Conservation (phyloP, 176 grass and related monocot species). For the Oryza meridionalis region DNA sequence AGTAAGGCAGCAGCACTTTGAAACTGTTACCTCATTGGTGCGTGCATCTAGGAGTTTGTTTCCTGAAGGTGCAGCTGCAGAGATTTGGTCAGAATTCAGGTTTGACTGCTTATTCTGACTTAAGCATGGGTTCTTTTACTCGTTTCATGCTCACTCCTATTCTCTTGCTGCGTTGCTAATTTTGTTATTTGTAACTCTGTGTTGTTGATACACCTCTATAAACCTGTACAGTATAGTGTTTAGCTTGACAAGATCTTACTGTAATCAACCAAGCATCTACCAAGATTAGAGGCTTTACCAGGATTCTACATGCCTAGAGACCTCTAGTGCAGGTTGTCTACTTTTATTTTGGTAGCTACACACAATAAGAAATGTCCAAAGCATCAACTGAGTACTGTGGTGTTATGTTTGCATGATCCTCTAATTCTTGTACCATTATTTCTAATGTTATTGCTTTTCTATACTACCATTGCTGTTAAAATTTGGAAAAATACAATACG, state of each 20-base stretch:
- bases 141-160: background rate
- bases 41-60: slow-evolving; percentile 80
- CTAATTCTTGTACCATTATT: background rate
- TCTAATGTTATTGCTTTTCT: slow-evolving; percentile 25
- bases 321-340: background rate
- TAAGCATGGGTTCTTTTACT: slow-evolving; percentile 11
- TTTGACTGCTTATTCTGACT: slow-evolving; percentile 32
- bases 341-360: background rate
- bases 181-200: background rate
- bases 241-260: background rate
- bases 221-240: background rate
- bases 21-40: slow-evolving; percentile 76
- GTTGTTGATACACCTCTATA: background rate
- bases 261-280: background rate
- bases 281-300: background rate
- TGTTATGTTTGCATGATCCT: slow-evolving; percentile 13
- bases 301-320: background rate
- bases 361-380: background rate
- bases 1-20: slow-evolving; percentile 79
- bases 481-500: slow-evolving; percentile 28
- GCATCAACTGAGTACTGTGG: slow-evolving; percentile 1
- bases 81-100: slow-evolving; percentile 97
- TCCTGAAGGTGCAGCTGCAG: slow-evolving; percentile 78
- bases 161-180: background rate
- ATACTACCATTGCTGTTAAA: slow-evolving; percentile 9